These are phyloP conservation scores for Termitomyces sp. DNA, from an alignment of 768 basidiomycete genomes.

Conservation along the genomic window DNA sequence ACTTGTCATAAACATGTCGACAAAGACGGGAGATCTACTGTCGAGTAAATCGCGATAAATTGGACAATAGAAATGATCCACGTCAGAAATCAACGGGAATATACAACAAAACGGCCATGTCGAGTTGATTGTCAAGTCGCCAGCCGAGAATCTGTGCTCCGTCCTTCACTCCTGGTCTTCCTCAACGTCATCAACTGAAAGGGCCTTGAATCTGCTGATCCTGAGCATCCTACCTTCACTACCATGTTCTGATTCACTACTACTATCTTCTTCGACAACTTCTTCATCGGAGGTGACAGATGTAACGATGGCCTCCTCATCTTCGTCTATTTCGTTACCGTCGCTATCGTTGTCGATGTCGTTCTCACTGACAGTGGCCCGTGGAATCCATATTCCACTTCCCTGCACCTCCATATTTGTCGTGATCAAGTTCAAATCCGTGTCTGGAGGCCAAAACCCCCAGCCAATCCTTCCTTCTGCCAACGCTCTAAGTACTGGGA, in stretches of 20 bases:
- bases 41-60: no score
- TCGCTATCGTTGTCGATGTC: slow-evolving; percentile 29
- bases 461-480: slow-evolving; percentile 79
- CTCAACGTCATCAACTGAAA: slow-evolving; percentile 28
- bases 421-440: slow-evolving; percentile 18
- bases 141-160: not conserved
- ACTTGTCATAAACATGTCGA: no score
- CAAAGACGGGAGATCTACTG: no score
- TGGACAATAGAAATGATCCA: no score
- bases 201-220: slow-evolving; percentile 35
- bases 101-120: not conserved
- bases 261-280: slow-evolving; percentile 13
- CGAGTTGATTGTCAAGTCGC: not conserved
- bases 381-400: slow-evolving; percentile 56
- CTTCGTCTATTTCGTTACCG: slow-evolving; percentile 24
- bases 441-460: slow-evolving; percentile 79
- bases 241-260: slow-evolving; percentile 14
- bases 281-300: slow-evolving; percentile 17
- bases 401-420: slow-evolving; percentile 22
- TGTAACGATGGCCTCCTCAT: slow-evolving; percentile 14
- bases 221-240: slow-evolving; percentile 20
- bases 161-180: slow-evolving; percentile 1
- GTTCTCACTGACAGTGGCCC: slow-evolving; percentile 24
- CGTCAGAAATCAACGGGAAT: no score
- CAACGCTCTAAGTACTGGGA: slow-evolving; percentile 69